Evolutionary conservation across 495 filamentous ascomycete species (phyloP).

Genomic region (Hypoxylon fuscum): DNA sequence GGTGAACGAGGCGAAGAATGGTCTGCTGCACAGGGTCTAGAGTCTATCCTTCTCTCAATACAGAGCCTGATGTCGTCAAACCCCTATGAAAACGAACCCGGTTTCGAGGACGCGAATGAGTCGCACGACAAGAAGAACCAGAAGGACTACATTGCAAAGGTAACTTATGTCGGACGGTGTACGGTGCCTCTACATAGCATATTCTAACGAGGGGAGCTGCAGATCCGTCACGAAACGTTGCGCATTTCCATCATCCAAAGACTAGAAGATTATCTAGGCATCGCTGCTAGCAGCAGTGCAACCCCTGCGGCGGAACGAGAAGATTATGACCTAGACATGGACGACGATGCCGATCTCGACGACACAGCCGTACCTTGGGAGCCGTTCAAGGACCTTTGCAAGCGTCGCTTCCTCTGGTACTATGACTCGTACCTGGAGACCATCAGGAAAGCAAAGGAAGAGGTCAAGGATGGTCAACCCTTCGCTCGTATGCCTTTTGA

Average conservation of each 20-base stretch:
- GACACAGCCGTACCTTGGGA: conserved; percentile 66
- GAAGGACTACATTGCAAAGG: conserved; percentile 86
- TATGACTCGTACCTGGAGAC: conserved; percentile 82
- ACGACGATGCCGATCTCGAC: conserved; percentile 53
- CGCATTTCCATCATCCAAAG: conserved; percentile 86
- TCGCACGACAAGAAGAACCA: conserved; percentile 76
- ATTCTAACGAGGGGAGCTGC: conserved; percentile 12
- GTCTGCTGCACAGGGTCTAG: conserved; percentile 94
- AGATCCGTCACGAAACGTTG: conserved; percentile 93
- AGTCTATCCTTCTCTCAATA: conserved; percentile 94
- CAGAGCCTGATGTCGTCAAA: conserved; percentile 95
- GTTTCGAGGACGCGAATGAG: conserved; percentile 79
- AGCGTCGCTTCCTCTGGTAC: conserved; percentile 95
- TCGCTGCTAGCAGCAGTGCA: conserved; percentile 57
- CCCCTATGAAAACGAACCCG: conserved; percentile 96
- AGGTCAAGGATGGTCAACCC: conserved; percentile 63
- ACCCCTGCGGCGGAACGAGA: conserved; percentile 55
- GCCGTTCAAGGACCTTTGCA: conserved; percentile 89
- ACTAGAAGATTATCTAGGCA: conserved; percentile 79
- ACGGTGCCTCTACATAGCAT: background rate
- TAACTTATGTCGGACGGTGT: conserved; percentile 46
- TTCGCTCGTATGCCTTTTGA: conserved; percentile 92
- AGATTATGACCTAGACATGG: conserved; percentile 61
- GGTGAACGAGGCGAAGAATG: conserved; percentile 91
- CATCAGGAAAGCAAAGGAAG: conserved; percentile 69